Conservation (phyloP, 768 basidiomycete genomes). For the Trametopsis cervina region DNA sequence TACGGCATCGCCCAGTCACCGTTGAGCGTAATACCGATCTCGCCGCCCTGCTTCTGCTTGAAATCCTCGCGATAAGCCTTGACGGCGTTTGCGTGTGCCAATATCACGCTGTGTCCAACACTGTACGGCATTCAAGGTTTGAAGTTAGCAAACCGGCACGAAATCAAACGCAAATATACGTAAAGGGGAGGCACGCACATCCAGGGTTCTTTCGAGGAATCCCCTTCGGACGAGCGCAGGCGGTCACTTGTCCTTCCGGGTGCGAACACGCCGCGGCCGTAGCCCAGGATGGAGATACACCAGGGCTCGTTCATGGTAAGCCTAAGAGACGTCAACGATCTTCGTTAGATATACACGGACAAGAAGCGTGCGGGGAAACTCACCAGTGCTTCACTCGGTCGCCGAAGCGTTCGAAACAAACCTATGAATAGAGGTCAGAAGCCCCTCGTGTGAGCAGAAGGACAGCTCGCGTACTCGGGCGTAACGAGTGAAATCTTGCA, state of each 20-base stretch:
- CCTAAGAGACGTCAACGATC: constrained; percentile 17
- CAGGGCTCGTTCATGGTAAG: constrained; percentile 44
- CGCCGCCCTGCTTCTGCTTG: constrained; percentile 54
- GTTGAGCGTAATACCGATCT: constrained; percentile 76
- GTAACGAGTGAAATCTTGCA: constrained; percentile 40
- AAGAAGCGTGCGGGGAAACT: constrained; percentile 7
- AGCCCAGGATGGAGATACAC: constrained; percentile 34
- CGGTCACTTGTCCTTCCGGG: constrained; percentile 58
- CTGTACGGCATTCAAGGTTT: constrained; percentile 25
- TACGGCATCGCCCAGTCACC: constrained; percentile 75
- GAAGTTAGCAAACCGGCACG: not conserved
- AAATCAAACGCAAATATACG: not conserved
- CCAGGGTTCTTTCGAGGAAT: constrained; percentile 64
- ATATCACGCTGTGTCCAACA: constrained; percentile 60
- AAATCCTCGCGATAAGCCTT: constrained; percentile 63
- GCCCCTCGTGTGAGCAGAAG: not conserved
- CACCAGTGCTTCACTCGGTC: constrained; percentile 44
- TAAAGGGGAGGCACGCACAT: constrained; percentile 37
- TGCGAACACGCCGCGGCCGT: constrained; percentile 35
- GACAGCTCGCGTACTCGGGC: constrained; percentile 31
- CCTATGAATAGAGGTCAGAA: constrained; percentile 14
- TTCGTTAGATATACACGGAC: too few species aligned
- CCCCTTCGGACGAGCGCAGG: constrained; percentile 47
- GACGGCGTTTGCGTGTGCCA: constrained; percentile 62
- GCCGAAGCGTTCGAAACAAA: constrained; percentile 41